A percentile compares a stretch with the other conserved stretches of the same genome.
Evolutionary conservation across 2,329 filamentous ascomycete genomes (phyloP).

Genomic region (Corynespora cassiicola): DNA sequence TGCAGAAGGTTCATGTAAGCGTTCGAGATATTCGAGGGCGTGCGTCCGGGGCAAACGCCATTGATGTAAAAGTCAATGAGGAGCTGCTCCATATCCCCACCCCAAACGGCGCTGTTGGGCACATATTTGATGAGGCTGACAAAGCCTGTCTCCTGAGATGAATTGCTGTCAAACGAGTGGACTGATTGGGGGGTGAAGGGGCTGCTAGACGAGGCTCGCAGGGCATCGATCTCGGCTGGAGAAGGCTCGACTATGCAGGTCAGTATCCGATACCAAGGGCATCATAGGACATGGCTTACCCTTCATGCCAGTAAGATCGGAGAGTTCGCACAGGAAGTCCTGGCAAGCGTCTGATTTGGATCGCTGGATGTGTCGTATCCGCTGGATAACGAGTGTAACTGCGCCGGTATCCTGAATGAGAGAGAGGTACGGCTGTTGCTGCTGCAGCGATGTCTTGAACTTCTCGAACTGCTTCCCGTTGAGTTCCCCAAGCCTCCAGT

Average conservation of each 20-base stretch:
- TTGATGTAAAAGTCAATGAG: conserved; percentile 40
- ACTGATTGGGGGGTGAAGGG: conserved; percentile 31
- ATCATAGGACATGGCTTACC: conserved; percentile 17
- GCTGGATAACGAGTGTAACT: conserved; percentile 36
- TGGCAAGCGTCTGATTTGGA: conserved; percentile 42
- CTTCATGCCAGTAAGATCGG: conserved; percentile 36
- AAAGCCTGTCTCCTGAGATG: conserved; percentile 29
- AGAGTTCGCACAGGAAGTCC: conserved; percentile 41
- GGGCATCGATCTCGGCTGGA: conserved; percentile 28
- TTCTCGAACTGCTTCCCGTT: conserved; percentile 45
- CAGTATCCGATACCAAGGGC: conserved; percentile 6
- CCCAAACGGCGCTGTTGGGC: conserved; percentile 23
- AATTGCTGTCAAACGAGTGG: conserved; percentile 29
- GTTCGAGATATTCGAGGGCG: conserved; percentile 31
- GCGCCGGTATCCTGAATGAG: conserved; percentile 32
- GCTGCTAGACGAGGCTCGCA: conserved; percentile 30
- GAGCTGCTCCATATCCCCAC: conserved; percentile 33
- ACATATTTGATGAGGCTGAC: conserved; percentile 38
- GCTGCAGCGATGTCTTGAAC: conserved; percentile 37
- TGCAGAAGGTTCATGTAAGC: conserved; percentile 31
- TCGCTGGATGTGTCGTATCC: conserved; percentile 39
- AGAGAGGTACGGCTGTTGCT: conserved; percentile 32
- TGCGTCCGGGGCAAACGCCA: conserved; percentile 39
- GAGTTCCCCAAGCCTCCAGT: conserved; percentile 43
- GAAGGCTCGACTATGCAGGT: conserved; percentile 32